Evolutionary conservation across 1,284 basidiomycete genomes (phyloP).

Genomic region (Ustilago hordei): DNA sequence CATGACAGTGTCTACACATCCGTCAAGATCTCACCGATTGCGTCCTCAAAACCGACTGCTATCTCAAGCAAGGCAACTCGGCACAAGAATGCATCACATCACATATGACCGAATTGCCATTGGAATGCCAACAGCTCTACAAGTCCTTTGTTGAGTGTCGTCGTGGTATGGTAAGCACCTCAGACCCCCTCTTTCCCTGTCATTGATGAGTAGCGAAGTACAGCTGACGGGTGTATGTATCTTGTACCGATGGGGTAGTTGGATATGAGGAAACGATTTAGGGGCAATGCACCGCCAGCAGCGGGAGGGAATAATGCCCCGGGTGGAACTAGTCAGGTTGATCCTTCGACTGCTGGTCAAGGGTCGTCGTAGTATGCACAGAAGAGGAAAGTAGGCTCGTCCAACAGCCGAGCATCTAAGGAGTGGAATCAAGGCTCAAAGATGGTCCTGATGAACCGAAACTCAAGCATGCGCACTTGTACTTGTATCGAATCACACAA

Average conservation of each 20-base stretch:
- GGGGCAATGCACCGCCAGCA: conserved; percentile 54
- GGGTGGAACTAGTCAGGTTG: conserved; percentile 47
- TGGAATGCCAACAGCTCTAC: conserved; percentile 60
- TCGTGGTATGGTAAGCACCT: conserved; percentile 53
- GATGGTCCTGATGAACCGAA: not conserved
- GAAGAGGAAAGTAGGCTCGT: no score
- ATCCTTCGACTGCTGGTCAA: conserved; percentile 10
- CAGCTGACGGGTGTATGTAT: conserved; percentile 12
- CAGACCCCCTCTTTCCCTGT: not conserved
- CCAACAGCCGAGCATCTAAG: no score
- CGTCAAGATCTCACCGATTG: conserved; percentile 56
- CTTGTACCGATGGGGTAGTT: conserved; percentile 5
- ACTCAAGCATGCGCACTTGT: conserved; percentile 9
- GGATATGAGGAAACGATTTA: conserved; percentile 59
- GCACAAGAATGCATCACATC: conserved; percentile 57
- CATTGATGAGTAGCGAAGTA: not conserved
- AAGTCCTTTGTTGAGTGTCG: conserved; percentile 59
- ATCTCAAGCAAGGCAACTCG: conserved; percentile 38
- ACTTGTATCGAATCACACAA: conserved; percentile 13
- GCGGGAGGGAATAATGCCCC: conserved; percentile 39
- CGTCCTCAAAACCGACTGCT: conserved; percentile 55
- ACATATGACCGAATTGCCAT: conserved; percentile 54
- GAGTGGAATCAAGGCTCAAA: no score
- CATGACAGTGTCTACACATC: conserved; percentile 47
- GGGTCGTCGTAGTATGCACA: not conserved